A percentile compares a stretch with the other conserved stretches of the same genome.
These are phyloP conservation scores for Cytospora leucostoma DNA, from an alignment of 2,329 filamentous ascomycete genomes.

Conservation along the genomic window DNA sequence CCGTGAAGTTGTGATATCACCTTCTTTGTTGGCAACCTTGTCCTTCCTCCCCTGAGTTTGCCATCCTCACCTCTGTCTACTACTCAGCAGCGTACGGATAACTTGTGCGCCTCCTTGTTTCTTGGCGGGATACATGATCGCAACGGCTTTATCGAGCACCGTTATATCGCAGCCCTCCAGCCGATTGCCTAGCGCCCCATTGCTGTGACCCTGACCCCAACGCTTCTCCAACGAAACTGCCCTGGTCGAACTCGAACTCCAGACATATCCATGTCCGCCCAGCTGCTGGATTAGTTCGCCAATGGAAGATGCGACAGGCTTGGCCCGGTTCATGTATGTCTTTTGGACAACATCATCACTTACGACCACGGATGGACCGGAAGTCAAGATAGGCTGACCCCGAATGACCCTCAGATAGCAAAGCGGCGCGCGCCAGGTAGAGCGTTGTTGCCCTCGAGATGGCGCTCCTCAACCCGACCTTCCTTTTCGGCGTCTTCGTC, in stretches of 20 bases:
- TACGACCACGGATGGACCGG: constrained; percentile 11
- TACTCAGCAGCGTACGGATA: not conserved
- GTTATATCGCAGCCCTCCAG: constrained; percentile 16
- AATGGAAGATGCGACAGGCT: constrained; percentile 26
- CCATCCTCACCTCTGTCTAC: not conserved
- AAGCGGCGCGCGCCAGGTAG: constrained; percentile 29
- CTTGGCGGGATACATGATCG: not conserved
- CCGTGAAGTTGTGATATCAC: not conserved
- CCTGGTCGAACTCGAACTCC: constrained; percentile 2
- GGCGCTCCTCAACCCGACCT: constrained; percentile 73
- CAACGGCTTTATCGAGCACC: constrained; percentile 3
- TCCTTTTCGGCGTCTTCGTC: constrained; percentile 81
- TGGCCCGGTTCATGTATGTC: constrained; percentile 27
- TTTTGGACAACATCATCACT: not conserved
- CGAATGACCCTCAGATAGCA: constrained; percentile 23
- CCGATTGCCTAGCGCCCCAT: constrained; percentile 12
- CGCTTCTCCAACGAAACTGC: constrained; percentile 1
- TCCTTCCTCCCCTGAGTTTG: not conserved
- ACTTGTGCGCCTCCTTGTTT: not conserved
- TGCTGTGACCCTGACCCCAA: constrained; percentile 9
- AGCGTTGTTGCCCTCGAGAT: constrained; percentile 44
- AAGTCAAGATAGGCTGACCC: constrained; percentile 17
- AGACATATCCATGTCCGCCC: not conserved
- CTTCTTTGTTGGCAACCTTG: constrained; percentile 14
- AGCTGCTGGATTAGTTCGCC: constrained; percentile 11